Conservation (phyloP, 1,284 basidiomycete species). For the Ceratobasidium sp. region DNA sequence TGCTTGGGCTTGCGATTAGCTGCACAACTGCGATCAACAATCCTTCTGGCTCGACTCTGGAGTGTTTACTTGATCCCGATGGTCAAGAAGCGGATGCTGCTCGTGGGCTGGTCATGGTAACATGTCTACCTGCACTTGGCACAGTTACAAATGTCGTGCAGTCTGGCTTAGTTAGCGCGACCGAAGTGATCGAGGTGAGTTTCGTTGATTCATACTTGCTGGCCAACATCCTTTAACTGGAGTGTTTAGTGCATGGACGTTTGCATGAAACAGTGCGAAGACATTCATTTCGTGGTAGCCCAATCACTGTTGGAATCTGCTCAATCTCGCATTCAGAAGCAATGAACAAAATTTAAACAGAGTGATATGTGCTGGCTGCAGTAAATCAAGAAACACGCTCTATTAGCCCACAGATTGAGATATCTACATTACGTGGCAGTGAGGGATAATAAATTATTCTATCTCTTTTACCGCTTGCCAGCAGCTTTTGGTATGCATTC, state of each 20-base stretch:
- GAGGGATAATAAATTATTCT: neutral
- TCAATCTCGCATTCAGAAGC: slow-evolving; percentile 32
- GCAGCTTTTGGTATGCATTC: slow-evolving; percentile 60
- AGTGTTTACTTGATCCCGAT: slow-evolving; percentile 82
- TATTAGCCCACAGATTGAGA: neutral
- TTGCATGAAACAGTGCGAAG: slow-evolving; percentile 73
- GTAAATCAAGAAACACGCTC: neutral
- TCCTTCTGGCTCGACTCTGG: slow-evolving; percentile 45
- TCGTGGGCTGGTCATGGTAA: slow-evolving; percentile 72
- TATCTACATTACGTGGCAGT: neutral
- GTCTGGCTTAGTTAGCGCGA: slow-evolving; percentile 68
- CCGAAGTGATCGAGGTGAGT: slow-evolving; percentile 66
- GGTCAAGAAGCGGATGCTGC: slow-evolving; percentile 69
- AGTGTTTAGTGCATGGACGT: slow-evolving; percentile 67
- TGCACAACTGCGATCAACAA: slow-evolving; percentile 63
- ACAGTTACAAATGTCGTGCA: slow-evolving; percentile 85
- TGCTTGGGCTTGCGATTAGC: slow-evolving; percentile 83
- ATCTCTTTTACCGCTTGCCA: slow-evolving; percentile 3
- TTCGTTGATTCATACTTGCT: neutral
- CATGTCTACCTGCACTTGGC: slow-evolving; percentile 91
- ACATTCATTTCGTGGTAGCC: slow-evolving; percentile 78
- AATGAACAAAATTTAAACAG: slow-evolving; percentile 47
- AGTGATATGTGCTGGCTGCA: too few species aligned
- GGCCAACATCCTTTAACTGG: slow-evolving; percentile 8
- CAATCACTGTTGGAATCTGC: slow-evolving; percentile 66